These are phyloP conservation scores for Botrytis byssoidea DNA, from an alignment of 2,329 filamentous ascomycete genomes.

Conservation along the genomic window DNA sequence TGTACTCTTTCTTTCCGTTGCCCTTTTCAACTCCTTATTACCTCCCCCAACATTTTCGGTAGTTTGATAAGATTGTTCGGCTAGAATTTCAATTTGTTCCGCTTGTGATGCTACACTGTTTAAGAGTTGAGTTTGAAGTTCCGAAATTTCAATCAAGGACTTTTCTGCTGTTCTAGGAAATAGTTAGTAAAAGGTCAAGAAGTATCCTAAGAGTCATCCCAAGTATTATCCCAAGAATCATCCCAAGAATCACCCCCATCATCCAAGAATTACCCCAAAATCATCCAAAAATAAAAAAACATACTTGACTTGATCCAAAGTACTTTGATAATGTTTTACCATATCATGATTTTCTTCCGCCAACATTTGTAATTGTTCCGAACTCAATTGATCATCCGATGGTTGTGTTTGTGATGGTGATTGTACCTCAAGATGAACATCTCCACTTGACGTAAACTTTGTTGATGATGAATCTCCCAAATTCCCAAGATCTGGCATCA, in stretches of 20 bases:
- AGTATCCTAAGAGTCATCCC: too few species aligned
- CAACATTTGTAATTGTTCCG: constrained; percentile 89
- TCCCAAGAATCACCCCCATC: too few species aligned
- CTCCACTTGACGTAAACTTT: constrained; percentile 23
- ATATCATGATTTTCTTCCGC: constrained; percentile 90
- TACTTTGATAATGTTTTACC: constrained; percentile 89
- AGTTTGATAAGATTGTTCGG: constrained; percentile 77
- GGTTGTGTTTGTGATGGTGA: constrained; percentile 30
- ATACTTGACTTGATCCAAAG: constrained; percentile 90
- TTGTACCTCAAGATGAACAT: constrained; percentile 29
- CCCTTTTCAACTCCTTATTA: constrained; percentile 88
- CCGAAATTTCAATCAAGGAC: constrained; percentile 87
- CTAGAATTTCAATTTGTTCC: constrained; percentile 84
- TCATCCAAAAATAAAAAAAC: constrained; percentile 35
- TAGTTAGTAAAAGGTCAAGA: constrained; percentile 20
- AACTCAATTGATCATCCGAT: constrained; percentile 51
- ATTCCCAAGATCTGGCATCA: constrained; percentile 34
- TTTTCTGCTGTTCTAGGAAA: constrained; percentile 73
- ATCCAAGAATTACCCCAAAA: too few species aligned
- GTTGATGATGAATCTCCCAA: constrained; percentile 29
- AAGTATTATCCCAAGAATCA: too few species aligned
- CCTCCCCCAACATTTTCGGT: constrained; percentile 84
- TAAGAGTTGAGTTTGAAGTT: constrained; percentile 85
- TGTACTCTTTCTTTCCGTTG: constrained; percentile 67
- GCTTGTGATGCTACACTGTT: constrained; percentile 82